Conservation (phyloP, 108 stramenopile genomes). For the Epithemia pelagica region DNA sequence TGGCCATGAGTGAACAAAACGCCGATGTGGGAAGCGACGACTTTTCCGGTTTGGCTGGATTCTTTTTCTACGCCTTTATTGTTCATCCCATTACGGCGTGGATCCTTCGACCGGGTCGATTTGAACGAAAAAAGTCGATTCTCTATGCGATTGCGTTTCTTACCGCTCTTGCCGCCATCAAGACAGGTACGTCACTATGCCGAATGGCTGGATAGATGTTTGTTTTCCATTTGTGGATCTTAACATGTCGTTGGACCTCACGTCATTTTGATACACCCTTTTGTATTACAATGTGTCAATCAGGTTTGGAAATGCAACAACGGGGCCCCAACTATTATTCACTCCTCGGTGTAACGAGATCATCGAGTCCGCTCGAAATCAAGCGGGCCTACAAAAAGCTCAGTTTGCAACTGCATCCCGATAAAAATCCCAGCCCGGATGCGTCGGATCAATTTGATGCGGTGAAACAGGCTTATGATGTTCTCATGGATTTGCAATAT, state of each 20-base stretch:
- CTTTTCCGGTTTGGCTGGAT: constrained; percentile 81
- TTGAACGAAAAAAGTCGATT: constrained; percentile 86
- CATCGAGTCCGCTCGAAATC: constrained; percentile 87
- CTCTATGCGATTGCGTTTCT: constrained; percentile 93
- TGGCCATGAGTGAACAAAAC: constrained; percentile 31
- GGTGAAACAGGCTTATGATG: constrained; percentile 89
- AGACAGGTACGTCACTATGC: constrained; percentile 71
- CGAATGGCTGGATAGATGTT: neutral
- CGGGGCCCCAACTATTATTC: constrained; percentile 89
- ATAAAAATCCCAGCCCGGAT: constrained; percentile 89
- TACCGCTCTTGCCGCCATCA: constrained; percentile 80
- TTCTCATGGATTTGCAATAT: constrained; percentile 91
- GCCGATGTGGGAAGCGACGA: constrained; percentile 51
- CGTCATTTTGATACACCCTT: too few relatives aligned
- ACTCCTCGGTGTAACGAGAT: constrained; percentile 69
- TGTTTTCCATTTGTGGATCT: too few relatives aligned
- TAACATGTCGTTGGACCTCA: too few relatives aligned
- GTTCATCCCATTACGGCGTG: constrained; percentile 95
- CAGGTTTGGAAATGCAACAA: constrained; percentile 81
- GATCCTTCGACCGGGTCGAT: constrained; percentile 92
- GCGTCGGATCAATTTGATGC: constrained; percentile 89
- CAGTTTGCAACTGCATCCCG: constrained; percentile 92
- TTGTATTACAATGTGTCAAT: neutral
- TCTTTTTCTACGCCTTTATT: constrained; percentile 95
- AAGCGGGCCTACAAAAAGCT: constrained; percentile 95